A percentile compares a stretch with the other conserved stretches of the same genome.
Evolutionary conservation across 148 eudicot genomes (phyloP).

Genomic region (Diospyros lotus): DNA sequence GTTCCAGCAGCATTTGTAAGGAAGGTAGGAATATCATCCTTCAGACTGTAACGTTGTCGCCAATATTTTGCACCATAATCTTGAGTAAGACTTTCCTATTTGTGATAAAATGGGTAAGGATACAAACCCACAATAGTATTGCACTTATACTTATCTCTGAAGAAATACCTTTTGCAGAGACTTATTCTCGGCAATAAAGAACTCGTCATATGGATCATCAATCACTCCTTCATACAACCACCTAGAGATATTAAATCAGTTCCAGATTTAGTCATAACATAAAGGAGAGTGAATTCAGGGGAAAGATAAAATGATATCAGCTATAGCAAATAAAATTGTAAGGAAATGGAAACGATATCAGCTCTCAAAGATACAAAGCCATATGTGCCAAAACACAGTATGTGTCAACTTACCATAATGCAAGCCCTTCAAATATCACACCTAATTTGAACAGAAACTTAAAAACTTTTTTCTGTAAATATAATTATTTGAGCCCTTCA

Average conservation of each 20-base stretch:
- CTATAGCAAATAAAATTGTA: neutral
- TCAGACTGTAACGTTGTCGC: constrained; percentile 91
- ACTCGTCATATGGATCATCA: constrained; percentile 94
- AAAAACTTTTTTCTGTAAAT: neutral
- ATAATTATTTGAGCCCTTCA: neutral
- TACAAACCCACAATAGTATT: constrained; percentile 7
- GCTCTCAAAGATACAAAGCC: neutral
- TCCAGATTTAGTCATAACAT: constrained; percentile 13
- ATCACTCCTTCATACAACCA: constrained; percentile 99
- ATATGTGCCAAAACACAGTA: neutral
- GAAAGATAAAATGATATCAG: neutral
- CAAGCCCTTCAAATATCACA: neutral
- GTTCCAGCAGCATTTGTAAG: constrained; percentile 88
- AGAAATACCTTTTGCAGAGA: constrained; percentile 76
- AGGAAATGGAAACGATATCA: neutral
- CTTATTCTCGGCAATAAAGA: constrained; percentile 91
- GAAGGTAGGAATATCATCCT: constrained; percentile 88
- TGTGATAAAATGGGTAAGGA: constrained; percentile 15
- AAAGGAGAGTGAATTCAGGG: neutral
- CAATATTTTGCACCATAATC: constrained; percentile 96
- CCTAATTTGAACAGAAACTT: neutral
- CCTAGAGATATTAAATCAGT: constrained; percentile 35
- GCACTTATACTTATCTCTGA: constrained; percentile 6
- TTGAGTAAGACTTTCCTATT: constrained; percentile 88
- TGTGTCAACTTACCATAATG: neutral